A percentile compares a stretch with the other conserved stretches of the same genome.
phyloP scores from a whole-genome alignment of 2,329 filamentous ascomycete species.

The Rosellinia necatrix region DNA sequence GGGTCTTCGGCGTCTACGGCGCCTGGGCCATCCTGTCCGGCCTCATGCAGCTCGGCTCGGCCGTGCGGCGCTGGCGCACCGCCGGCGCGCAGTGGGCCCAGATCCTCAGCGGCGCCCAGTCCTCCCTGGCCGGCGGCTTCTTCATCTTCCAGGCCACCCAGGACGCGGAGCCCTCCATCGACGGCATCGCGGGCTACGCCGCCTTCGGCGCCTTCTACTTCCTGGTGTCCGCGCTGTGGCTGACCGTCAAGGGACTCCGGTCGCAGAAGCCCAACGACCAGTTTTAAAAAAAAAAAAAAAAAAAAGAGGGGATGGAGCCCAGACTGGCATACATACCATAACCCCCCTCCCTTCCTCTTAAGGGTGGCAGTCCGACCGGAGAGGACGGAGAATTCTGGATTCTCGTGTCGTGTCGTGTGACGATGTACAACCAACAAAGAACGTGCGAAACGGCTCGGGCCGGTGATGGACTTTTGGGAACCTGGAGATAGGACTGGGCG shows the following conservation, averaged over 20 bases:
- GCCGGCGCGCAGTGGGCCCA: slow-evolving; percentile 25
- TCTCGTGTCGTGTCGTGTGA: too few species aligned
- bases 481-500: too few species aligned
- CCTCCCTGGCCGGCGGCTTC: slow-evolving; percentile 23
- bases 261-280: slow-evolving; percentile 22
- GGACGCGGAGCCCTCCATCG: slow-evolving; percentile 21
- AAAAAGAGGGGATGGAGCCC: too few species aligned
- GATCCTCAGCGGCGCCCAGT: slow-evolving; percentile 28
- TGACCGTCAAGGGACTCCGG: slow-evolving; percentile 26
- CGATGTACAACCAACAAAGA: too few species aligned
- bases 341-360: too few species aligned
- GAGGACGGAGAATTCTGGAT: too few species aligned
- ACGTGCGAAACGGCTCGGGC: too few species aligned
- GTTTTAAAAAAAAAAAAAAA: too few species aligned
- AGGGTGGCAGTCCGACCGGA: too few species aligned
- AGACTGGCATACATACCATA: too few species aligned
- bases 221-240: slow-evolving; percentile 26
- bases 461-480: too few species aligned
- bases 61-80: slow-evolving; percentile 23
- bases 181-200: slow-evolving; percentile 25
- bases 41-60: slow-evolving; percentile 27
- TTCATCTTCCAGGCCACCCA: slow-evolving; percentile 29
- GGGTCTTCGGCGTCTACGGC: slow-evolving; percentile 29
- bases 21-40: slow-evolving; percentile 29
- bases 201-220: slow-evolving; percentile 29